Evolutionary conservation across 495 filamentous ascomycete genomes (phyloP).

Genomic region (Penicillium cataractarum): DNA sequence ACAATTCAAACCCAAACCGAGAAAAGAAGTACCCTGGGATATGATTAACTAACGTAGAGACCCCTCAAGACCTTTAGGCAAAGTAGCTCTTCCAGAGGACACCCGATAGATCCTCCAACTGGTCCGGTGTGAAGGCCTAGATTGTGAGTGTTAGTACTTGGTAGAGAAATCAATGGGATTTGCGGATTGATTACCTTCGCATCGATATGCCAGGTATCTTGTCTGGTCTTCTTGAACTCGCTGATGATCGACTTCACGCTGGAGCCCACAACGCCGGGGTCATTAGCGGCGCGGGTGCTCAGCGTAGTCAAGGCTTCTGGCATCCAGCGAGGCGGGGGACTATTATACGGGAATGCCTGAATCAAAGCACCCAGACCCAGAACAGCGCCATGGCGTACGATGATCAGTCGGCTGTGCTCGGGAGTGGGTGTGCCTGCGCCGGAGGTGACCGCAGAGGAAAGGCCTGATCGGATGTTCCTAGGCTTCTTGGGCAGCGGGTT

Average conservation of each 20-base stretch:
- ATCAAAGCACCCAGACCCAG: slow-evolving; percentile 89
- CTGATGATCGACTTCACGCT: slow-evolving; percentile 95
- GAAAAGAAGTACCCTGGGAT: background rate
- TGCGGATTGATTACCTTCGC: slow-evolving; percentile 71
- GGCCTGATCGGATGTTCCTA: slow-evolving; percentile 37
- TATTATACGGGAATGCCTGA: slow-evolving; percentile 95
- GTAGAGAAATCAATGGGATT: background rate
- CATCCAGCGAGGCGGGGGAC: slow-evolving; percentile 91
- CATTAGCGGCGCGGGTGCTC: slow-evolving; percentile 80
- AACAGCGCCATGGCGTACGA: slow-evolving; percentile 87
- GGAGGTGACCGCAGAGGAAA: slow-evolving; percentile 50
- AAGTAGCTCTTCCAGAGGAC: slow-evolving; percentile 99
- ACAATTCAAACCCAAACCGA: background rate
- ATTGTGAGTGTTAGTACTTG: slow-evolving; percentile 31
- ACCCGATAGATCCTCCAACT: slow-evolving; percentile 92
- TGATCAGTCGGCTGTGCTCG: slow-evolving; percentile 76
- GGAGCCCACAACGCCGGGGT: slow-evolving; percentile 91
- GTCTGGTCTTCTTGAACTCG: slow-evolving; percentile 99
- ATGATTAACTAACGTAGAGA: background rate
- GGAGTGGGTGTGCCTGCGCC: slow-evolving; percentile 79
- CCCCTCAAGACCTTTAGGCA: slow-evolving; percentile 57
- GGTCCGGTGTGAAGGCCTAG: slow-evolving; percentile 88
- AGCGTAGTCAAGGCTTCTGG: slow-evolving; percentile 88
- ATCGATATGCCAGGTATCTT: slow-evolving; percentile 98
- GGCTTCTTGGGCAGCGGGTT: slow-evolving; percentile 87